Base-by-base conservation (phyloP, 2,329 filamentous ascomycete species). In the Alternaria ventricosa region DNA sequence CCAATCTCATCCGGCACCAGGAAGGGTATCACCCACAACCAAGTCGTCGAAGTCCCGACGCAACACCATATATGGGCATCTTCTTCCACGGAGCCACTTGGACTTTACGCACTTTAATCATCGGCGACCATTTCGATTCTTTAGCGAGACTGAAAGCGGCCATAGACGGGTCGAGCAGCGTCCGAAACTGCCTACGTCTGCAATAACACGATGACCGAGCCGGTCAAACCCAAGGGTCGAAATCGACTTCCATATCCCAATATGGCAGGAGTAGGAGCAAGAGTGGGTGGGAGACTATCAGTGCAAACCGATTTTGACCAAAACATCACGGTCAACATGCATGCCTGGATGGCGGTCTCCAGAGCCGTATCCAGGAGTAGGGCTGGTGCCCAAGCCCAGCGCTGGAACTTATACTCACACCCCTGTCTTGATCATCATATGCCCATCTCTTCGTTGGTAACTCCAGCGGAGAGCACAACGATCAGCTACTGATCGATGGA, bases 1-100 rank as follows among this genome's bases (percentile, higher is more conserved):
- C 75, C 76, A 44, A 64, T 78, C 61, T 78, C 78, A 62, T 74
- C 78, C 54, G 69, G 66, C 59, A 70, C 70, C 68, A 79, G 79
- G 75, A 70, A 25, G 23, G 23, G 23, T 27, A 27, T 3, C 27
- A 27, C 36, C 36, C 36, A 18, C 15, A n/a, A 36, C 33, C 15
- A 41, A 41, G 36, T 41, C 36, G 36, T 9, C 36, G 5, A 41
- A 41, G 36, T 41, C 33, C 33, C 15, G 33, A 15, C 5, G 36
- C 36, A 41, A 41, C n/a, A 41, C 36, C 36, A 41, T 5, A 15
- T 5, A 41, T 41, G n/a, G 36, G 36, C 36, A 41, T 41, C 36
- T 6, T 41, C 36, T 41, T 41, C 36, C 36, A 41, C 36, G 36
- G 36, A 41, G 36, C 36, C 36, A 41, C 36, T 41, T 41, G 36